phyloP scores from a whole-genome alignment of 176 grass and related monocot species.

The Alloteropsis semialata region DNA sequence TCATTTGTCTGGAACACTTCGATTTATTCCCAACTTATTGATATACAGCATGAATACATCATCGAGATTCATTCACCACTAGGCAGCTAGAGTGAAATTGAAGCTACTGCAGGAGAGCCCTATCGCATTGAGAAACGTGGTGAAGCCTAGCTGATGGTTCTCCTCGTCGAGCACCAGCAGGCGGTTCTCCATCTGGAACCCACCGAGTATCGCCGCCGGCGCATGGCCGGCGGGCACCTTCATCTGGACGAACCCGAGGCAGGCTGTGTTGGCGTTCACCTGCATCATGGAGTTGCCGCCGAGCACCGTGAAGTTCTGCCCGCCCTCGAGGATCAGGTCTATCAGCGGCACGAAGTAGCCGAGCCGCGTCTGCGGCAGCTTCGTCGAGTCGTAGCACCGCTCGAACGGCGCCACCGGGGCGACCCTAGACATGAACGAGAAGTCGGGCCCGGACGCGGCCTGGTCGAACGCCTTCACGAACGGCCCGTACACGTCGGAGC shows the following conservation, averaged over 20 bases:
- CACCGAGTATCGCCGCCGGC: constrained; percentile 39
- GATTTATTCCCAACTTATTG: neutral
- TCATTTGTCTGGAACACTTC: too few relatives aligned
- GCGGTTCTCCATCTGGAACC: constrained; percentile 63
- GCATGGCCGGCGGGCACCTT: neutral
- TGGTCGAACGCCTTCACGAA: constrained; percentile 27
- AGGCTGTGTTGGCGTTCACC: constrained; percentile 23
- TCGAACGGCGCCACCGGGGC: constrained; percentile 22
- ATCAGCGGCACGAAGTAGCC: constrained; percentile 50
- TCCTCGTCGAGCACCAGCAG: constrained; percentile 47
- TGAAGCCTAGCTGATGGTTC: constrained; percentile 33
- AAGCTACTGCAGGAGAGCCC: constrained; percentile 43
- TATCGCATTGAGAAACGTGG: neutral
- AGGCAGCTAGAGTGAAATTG: constrained; percentile 31
- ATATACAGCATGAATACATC: neutral
- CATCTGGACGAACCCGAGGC: constrained; percentile 33
- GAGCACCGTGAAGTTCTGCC: constrained; percentile 26
- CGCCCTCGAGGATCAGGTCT: constrained; percentile 26
- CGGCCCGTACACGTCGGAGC: constrained; percentile 29
- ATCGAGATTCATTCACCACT: neutral
- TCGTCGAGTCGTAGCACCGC: constrained; percentile 41
- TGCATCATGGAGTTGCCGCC: constrained; percentile 47
- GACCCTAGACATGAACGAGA: neutral
- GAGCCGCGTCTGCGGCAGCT: neutral
- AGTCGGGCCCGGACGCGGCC: neutral